Evolutionary conservation across 805 yeast species (phyloP), one percentile per base, ranked within the genome.

Genomic region (Yamadazyma ubonensis): DNA sequence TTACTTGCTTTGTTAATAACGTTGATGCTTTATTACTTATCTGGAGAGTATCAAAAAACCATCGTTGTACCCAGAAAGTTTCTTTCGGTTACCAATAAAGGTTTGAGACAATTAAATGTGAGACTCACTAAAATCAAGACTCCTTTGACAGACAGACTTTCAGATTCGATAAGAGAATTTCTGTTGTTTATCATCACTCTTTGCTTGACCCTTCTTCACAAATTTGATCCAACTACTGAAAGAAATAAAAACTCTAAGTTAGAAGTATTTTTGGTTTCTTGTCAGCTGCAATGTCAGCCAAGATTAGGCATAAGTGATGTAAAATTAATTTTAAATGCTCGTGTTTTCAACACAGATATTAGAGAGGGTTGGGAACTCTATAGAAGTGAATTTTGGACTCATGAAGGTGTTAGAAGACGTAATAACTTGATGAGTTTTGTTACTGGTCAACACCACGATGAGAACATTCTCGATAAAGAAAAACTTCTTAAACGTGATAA

Each of bases 291-390:
- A 39, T 68, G 71, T 47, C 83, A 77, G 55, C 81, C 85, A 0
- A 63, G 83, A 44, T 71, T 77, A n/a, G 96, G 95, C 0, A 59
- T 69, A 25, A 75, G 77, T 18, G 88, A 86, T 49, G 88, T 90
- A 9, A 90, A 89, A 57, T 58, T 93, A 6, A 84, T 87, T 7
- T 67, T 93, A 40, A 83, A 83, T 42, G 85, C 97, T 3, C 69
- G 96, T 36, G 81, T 82, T 1, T 93, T 91, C 61, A 78, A 79
- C 44, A 80, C 93, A 0, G 90, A 85, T 35, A 78, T 85, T 5
- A 74, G 96, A 46, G 96, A 90, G 58, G 90, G 88, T 7, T 91
- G 99, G 98, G 99, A 91, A 54, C 61, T 88, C 29, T 91, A 90
- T 54, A 65, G 99, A 44, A 86, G 86, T 50, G 97, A 90, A 58